These are phyloP conservation scores for Sedum album DNA, from an alignment of 164 flowering plant genomes.

Conservation along the genomic window DNA sequence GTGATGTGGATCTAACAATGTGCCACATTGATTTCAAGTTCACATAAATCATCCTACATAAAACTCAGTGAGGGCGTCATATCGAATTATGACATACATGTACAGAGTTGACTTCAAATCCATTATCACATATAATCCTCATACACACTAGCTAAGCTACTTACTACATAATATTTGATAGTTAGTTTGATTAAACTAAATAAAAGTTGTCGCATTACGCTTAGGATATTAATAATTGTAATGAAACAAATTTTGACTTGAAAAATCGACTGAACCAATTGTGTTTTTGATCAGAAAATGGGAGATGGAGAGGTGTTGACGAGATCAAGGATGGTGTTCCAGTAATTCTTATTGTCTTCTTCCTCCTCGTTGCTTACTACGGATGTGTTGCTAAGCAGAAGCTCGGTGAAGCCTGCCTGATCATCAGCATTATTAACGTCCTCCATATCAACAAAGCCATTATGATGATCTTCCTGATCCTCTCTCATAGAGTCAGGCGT, in stretches of 20 bases:
- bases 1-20: too few species aligned
- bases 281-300: slow-evolving; percentile 4
- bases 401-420: slow-evolving; percentile 22
- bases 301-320: slow-evolving; percentile 18
- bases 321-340: slow-evolving; percentile 22
- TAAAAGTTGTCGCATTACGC: not conserved
- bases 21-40: too few species aligned
- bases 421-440: not conserved
- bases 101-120: not conserved
- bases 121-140: not conserved
- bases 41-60: too few species aligned
- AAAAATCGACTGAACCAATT: not conserved
- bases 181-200: not conserved
- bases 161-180: not conserved
- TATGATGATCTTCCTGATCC: slow-evolving; percentile 8
- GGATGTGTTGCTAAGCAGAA: slow-evolving; percentile 9
- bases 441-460: not conserved
- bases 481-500: slow-evolving; percentile 6
- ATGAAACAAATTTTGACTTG: not conserved
- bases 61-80: not conserved
- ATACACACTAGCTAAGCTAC: too few species aligned
- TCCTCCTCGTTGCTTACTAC: slow-evolving; percentile 7
- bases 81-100: not conserved
- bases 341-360: slow-evolving; percentile 23
- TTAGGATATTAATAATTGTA: not conserved